These are phyloP conservation scores for Pleurotus pulmonarius DNA, from an alignment of 768 basidiomycete species.

Conservation along the genomic window DNA sequence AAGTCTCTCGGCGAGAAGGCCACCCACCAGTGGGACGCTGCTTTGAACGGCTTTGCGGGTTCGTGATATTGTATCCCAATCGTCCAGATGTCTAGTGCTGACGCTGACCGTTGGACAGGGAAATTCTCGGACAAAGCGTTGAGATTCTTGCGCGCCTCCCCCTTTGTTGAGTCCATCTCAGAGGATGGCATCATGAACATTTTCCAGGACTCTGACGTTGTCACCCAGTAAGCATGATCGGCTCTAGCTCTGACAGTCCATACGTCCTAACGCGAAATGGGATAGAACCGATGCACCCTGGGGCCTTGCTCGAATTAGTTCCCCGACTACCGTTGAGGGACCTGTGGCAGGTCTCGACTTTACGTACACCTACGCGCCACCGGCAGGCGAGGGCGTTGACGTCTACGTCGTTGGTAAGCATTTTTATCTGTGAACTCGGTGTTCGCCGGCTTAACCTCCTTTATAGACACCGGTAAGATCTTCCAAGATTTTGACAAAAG, in stretches of 20 bases:
- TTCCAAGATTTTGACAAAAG: neutral
- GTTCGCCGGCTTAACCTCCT: neutral
- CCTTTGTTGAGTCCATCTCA: conserved; percentile 22
- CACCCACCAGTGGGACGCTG: conserved; percentile 11
- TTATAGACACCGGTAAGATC: conserved; percentile 16
- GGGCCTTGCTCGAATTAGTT: conserved; percentile 26
- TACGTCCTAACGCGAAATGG: neutral
- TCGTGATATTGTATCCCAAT: neutral
- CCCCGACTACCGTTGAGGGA: conserved; percentile 10
- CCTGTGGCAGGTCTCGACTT: conserved; percentile 14
- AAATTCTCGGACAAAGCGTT: conserved; percentile 19
- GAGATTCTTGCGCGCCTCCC: conserved; percentile 19
- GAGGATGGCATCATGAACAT: conserved; percentile 27
- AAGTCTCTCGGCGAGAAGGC: conserved; percentile 4
- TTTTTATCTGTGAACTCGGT: neutral
- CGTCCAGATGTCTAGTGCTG: neutral
- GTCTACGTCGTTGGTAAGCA: conserved; percentile 34
- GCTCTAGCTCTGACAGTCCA: neutral
- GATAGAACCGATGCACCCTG: conserved; percentile 27
- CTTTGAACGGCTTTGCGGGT: conserved; percentile 23
- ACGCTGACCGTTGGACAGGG: conserved; percentile 5
- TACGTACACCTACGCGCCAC: conserved; percentile 23
- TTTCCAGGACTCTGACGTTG: conserved; percentile 7
- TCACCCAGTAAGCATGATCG: neutral
- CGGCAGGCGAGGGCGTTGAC: conserved; percentile 28